A percentile compares a stretch with the other conserved stretches of the same genome.
Evolutionary conservation across 2,329 filamentous ascomycete genomes (phyloP).

Genomic region (Xylariaceae sp.): DNA sequence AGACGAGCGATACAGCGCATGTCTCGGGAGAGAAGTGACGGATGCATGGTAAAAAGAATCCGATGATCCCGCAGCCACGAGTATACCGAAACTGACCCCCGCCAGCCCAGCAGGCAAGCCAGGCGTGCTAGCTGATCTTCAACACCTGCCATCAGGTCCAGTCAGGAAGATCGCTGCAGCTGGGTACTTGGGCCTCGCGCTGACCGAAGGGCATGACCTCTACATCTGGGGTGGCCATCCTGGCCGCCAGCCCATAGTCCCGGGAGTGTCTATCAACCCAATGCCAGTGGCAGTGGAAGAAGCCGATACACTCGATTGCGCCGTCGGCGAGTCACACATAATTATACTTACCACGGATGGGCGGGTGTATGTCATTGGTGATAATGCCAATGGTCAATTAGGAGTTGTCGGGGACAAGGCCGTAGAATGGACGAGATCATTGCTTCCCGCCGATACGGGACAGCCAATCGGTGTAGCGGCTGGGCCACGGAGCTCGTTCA

Average conservation of each 20-base stretch:
- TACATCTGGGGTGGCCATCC: slow-evolving; percentile 54
- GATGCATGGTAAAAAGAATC: slow-evolving; percentile 26
- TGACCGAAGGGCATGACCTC: slow-evolving; percentile 49
- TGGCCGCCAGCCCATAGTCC: slow-evolving; percentile 25
- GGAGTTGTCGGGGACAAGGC: slow-evolving; percentile 30
- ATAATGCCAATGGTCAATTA: slow-evolving; percentile 52
- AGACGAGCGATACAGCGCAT: slow-evolving; percentile 49
- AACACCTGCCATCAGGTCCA: slow-evolving; percentile 40
- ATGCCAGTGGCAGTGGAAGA: slow-evolving; percentile 39
- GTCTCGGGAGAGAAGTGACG: slow-evolving; percentile 44
- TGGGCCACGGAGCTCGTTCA: slow-evolving; percentile 42
- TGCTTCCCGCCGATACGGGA: too few relatives aligned
- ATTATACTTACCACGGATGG: slow-evolving; percentile 43
- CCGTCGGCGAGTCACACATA: slow-evolving; percentile 52
- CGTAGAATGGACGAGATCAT: too few relatives aligned
- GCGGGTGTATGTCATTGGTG: slow-evolving; percentile 47
- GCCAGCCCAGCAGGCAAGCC: slow-evolving; percentile 39
- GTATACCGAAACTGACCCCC: too few relatives aligned
- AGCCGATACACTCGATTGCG: slow-evolving; percentile 48
- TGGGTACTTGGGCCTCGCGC: slow-evolving; percentile 49
- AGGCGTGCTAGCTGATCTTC: slow-evolving; percentile 39
- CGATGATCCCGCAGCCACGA: too few relatives aligned
- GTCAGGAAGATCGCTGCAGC: slow-evolving; percentile 47
- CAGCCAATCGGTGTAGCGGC: too few relatives aligned
- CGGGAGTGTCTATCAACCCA: slow-evolving; percentile 26